Evolutionary conservation across 306 rosid species (phyloP).

Genomic region (Quercus engelmannii): DNA sequence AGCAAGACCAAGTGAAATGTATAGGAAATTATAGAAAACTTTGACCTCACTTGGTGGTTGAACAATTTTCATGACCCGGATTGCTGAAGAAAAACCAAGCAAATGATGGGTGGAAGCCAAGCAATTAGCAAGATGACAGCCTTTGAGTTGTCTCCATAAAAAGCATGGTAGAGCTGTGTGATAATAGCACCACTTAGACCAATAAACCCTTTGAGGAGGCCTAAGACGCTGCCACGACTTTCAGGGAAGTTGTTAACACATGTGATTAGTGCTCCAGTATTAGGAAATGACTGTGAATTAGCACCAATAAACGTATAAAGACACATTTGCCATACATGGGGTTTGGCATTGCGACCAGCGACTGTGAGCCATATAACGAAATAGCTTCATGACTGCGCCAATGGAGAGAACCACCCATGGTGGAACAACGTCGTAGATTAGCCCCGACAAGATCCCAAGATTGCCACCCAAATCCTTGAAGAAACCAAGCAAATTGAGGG

Average conservation of each 20-base stretch:
- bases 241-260: conserved; percentile 63
- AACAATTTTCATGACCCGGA: conserved; percentile 27
- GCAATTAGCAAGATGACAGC: conserved; percentile 51
- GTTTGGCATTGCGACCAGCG: conserved; percentile 31
- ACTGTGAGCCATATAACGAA: conserved; percentile 77
- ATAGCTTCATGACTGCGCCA: conserved; percentile 70
- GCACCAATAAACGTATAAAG: conserved; percentile 61
- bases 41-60: conserved; percentile 38
- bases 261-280: conserved; percentile 57
- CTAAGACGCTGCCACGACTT: conserved; percentile 60
- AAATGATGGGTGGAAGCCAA: conserved; percentile 60
- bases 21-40: conserved; percentile 50
- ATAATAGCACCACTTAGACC: conserved; percentile 74
- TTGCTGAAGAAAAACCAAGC: conserved; percentile 35
- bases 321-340: conserved; percentile 73
- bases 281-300: conserved; percentile 60
- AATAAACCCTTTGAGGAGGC: conserved; percentile 65
- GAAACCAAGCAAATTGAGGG: conserved; percentile 68
- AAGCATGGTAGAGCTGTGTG: conserved; percentile 51
- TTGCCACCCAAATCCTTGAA: conserved; percentile 73
- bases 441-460: conserved; percentile 51
- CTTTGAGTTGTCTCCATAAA: conserved; percentile 42
- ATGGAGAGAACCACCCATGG: conserved; percentile 57
- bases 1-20: conserved; percentile 58
- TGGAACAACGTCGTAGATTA: conserved; percentile 56